Evolutionary conservation across 768 basidiomycete species (phyloP), one percentile per base, ranked within the genome.

Genomic region (Rhodotorula taiwanensis): DNA sequence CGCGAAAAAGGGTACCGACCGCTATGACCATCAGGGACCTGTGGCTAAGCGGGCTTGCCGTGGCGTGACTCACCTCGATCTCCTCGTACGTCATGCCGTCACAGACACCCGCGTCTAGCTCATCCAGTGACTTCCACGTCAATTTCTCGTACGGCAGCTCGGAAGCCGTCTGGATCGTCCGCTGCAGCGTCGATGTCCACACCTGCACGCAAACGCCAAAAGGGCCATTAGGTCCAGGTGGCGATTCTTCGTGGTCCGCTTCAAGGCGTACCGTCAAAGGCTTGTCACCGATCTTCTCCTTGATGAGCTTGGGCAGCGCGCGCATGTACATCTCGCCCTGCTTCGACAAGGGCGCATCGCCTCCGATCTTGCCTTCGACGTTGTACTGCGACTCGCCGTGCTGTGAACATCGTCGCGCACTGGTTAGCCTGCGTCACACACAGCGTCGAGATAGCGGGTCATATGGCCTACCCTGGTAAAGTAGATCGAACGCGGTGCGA

Each of bases 81-180:
- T 98, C 94, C 78, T 90, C 86, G 71, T 99, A 99, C 7, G 95
- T 98, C 95, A 99, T 98, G 21, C 87, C 95, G 76, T 99, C 95
- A 73, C 95, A 99, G 39, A 99, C 95, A 30, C 95, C 95, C 13
- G 95, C 95, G 75, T 99, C 95, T 30, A 99, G 80, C 76, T 99
- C 95, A 72, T 99, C 95, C 55, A 99, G 78, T 3, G 90, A 91
- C 76, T 99, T 99, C 95, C 95, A 99, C 5, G 94, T 97, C 67
- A 98, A 78, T 72, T 98, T 95, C 50, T 85, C 80, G 73, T 90
- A 97, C 2, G 87, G 84, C 23, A 99, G 79, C 66, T 82, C 70
- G 43, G 85, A 81, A 5, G 83, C 93, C 0, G 94, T 99, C 74
- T 97, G 90, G 23, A 89, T 88, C 23, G 94, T 99, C 30, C 93